Conservation (phyloP, 2,329 filamentous ascomycete genomes). For the Beauveria sp. region DNA sequence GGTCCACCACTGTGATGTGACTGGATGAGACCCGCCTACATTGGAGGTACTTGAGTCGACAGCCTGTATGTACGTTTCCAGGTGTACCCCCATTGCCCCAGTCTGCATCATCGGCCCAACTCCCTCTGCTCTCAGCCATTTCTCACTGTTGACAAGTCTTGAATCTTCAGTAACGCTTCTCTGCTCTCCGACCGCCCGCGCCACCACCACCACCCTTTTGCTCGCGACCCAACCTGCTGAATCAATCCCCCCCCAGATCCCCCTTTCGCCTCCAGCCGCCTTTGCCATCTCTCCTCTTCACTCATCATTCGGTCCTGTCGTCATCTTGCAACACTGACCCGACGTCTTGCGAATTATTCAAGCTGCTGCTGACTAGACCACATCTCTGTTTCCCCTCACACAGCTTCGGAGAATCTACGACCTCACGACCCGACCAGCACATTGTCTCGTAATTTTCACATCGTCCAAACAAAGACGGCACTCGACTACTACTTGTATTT, state of each 20-base stretch:
- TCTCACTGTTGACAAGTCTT: background rate
- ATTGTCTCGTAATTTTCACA: background rate
- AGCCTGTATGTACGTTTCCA: background rate
- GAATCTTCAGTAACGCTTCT: background rate
- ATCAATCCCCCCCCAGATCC: background rate
- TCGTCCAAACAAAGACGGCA: background rate
- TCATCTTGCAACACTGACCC: background rate
- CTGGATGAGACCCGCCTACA: background rate
- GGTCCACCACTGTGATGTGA: background rate
- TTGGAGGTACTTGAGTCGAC: background rate
- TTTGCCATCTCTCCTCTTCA: background rate
- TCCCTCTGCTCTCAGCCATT: background rate
- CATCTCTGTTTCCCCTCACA: conserved; percentile 3
- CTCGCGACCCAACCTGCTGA: conserved; percentile 1
- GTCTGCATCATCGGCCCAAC: background rate
- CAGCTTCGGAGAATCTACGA: background rate
- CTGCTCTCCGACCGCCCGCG: conserved; percentile 1
- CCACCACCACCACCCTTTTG: background rate
- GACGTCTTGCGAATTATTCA: background rate
- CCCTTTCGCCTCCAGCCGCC: background rate
- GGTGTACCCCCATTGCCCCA: background rate
- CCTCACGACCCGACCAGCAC: background rate
- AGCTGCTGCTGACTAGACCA: background rate
- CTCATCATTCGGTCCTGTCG: background rate
- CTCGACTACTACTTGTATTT: background rate